Base-by-base conservation (phyloP, 495 filamentous ascomycete species). In the Aspergillus ostianus region DNA sequence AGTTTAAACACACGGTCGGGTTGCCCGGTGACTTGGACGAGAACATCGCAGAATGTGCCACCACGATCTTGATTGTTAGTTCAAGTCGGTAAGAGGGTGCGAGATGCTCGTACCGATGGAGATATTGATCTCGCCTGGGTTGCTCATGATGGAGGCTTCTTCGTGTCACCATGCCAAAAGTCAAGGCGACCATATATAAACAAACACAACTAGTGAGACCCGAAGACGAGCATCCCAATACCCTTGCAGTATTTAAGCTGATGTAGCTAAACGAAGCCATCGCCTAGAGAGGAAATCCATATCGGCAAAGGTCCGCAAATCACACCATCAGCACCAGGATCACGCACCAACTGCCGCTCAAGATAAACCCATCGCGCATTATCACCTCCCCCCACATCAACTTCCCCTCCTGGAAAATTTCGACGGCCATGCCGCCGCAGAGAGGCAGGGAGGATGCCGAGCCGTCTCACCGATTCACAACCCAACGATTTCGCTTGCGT, bases 1-100 rank as follows among this genome's bases (percentile, higher is more conserved):
- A 96, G 80, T 72, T 96, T 96, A 68, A 96, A 85, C 54, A 96
- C 85, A 48, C 94, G 80, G 66, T 93, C 87, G 56, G 88, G 84
- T 61, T 82, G 71, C 47, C 75, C 74, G 51, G 75, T 75, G 6
- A 77, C 78, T 30, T 80, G 80, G 51, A 82, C 85, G 30, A 82
- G 79, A 23, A 79, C 81, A 77, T 89, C 86, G 13, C 83, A 86
- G 66, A 89, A 89, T 17, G 86, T 89, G n/a, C 86, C 86, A 47
- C 85, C 85, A 26, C 85, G 76, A 64, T 83, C 80, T 50, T 76
- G 67, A 58, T 77, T 76, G 53, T 62, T 66, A n/a, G 67, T 55
- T n/a, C 64, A 62, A 36, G 61, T 55, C 72, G 73, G 75, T 9
- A 21, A 57, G 47, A 17, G n/a, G 30, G 12, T 15, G 36, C 6